These are phyloP conservation scores for Kalmusia sp. DNA, from an alignment of 2,329 filamentous ascomycete species.

Conservation along the genomic window DNA sequence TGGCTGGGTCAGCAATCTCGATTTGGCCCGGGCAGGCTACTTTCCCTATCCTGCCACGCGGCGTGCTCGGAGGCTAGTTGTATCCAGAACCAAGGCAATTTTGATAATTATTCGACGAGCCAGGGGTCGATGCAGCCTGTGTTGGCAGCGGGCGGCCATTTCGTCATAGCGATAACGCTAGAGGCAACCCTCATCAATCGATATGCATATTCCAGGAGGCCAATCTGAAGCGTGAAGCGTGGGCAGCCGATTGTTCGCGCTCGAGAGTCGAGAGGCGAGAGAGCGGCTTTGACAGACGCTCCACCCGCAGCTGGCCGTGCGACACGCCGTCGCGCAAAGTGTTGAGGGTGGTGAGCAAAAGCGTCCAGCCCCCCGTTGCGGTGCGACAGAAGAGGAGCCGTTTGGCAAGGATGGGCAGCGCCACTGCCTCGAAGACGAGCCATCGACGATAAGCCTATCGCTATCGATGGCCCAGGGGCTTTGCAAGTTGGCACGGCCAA, in stretches of 20 bases:
- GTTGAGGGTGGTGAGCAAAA: constrained; percentile 13
- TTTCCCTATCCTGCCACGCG: background rate
- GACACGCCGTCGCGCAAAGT: constrained; percentile 3
- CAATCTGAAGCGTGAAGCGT: background rate
- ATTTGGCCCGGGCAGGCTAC: background rate
- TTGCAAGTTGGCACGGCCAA: constrained; percentile 16
- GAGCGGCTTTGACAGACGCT: background rate
- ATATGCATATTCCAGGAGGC: constrained; percentile 10
- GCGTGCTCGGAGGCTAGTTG: constrained; percentile 2
- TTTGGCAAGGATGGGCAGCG: constrained; percentile 33
- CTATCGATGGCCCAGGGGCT: constrained; percentile 17
- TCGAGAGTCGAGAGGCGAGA: background rate
- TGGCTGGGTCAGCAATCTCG: constrained; percentile 10
- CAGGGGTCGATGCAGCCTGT: constrained; percentile 1
- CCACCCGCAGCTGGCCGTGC: background rate
- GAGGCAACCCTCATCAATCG: constrained; percentile 4
- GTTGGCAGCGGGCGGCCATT: background rate
- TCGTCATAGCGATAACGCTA: constrained; percentile 17
- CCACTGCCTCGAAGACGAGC: constrained; percentile 12
- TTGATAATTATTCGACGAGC: constrained; percentile 1
- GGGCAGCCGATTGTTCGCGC: too few species aligned
- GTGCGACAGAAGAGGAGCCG: constrained; percentile 28
- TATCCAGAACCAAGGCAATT: background rate
- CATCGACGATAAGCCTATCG: constrained; percentile 28
- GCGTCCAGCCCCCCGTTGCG: constrained; percentile 8